These are phyloP conservation scores for Grosmannia serpens DNA, from an alignment of 2,329 filamentous ascomycete species.

Conservation along the genomic window DNA sequence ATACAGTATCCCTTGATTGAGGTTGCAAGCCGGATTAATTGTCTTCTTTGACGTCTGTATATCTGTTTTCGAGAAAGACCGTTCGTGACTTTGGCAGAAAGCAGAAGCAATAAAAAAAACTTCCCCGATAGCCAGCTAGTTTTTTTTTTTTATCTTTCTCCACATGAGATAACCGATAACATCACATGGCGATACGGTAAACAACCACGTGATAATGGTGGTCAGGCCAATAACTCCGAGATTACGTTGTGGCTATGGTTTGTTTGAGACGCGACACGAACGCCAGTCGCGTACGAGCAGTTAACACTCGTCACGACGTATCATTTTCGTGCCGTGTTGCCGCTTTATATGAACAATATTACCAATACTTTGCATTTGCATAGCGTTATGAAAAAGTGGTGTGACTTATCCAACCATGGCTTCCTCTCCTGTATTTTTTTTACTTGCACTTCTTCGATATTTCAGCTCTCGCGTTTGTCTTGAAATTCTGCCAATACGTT, in stretches of 20 bases:
- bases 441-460: too few species aligned
- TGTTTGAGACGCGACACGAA: neutral
- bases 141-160: neutral
- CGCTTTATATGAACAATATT: neutral
- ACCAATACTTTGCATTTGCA: too few species aligned
- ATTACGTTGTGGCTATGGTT: neutral
- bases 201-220: neutral
- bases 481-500: neutral
- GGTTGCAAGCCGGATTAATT: neutral
- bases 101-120: neutral
- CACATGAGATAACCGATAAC: neutral
- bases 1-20: neutral
- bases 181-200: neutral
- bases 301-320: neutral
- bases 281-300: neutral
- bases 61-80: neutral
- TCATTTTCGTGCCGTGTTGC: neutral
- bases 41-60: neutral
- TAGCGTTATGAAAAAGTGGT: too few species aligned
- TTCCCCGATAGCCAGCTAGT: neutral
- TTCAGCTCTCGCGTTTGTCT: too few species aligned
- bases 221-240: neutral
- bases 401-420: too few species aligned
- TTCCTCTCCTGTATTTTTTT: too few species aligned
- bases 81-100: neutral